Base-by-base conservation (phyloP, 495 filamentous ascomycete genomes). In the Letharia columbiana region DNA sequence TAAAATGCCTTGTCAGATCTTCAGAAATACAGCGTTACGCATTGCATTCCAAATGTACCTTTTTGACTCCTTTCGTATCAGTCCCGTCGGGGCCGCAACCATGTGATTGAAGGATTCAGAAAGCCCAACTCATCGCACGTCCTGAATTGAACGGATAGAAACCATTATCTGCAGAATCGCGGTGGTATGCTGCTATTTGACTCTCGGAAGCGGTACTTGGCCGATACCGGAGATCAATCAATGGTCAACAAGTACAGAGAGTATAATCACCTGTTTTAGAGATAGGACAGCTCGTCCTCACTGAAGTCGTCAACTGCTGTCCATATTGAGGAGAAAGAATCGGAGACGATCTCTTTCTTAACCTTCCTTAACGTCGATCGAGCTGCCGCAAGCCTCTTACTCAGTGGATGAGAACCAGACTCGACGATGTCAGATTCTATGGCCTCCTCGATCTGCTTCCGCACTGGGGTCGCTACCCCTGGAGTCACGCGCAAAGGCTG, bases 241-340 rank as follows among this genome's bases (percentile, higher is more conserved):
- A 13, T 33, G 12, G 23, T 33, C 11, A 33, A 31, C 6, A 13
- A 17, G 4, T 33, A 33, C 1, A 54, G 23, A 13, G 17, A n/a
- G 44, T n/a, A 28, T 18, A 35, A n/a, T 33, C 2, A 28, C 23
- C 23, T 28, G 23, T 17, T 10, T 66, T 57, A 66, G 31, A 66
- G 59, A 23, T 60, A 61, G n/a, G 64, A 66, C 6, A 66, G 23
- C n/a, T 66, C 64, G 45, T 66, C 64, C 57, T 66, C 64, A 41
- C 64, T 66, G 35, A 40, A 61, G 44, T 61, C 57, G 15, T 58
- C 52, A 18, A 65, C 59, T 3, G 63, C 52, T 23, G 56, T 42
- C 39, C 52, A 59, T 35, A 65, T 65, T 7, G 39, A 59, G 10
- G 63, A 59, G 31, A 59, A 59, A 42, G 64, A 52, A 0, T 52